Evolutionary conservation across 768 basidiomycete species (phyloP).

Genomic region (Boletus bicolor): DNA sequence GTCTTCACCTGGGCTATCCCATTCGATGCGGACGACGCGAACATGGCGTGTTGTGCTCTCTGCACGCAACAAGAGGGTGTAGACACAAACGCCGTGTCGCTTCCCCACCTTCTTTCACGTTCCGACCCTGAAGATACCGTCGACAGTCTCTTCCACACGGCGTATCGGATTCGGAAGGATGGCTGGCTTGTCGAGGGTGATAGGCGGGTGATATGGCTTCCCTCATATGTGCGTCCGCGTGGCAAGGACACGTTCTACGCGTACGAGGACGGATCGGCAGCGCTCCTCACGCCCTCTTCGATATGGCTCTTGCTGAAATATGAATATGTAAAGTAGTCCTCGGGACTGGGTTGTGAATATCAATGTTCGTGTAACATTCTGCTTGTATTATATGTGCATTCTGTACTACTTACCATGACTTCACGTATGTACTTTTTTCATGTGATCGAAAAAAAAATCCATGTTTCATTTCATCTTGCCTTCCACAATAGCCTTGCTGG

Average conservation of each 20-base stretch:
- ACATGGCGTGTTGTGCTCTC: not conserved
- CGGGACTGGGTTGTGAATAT: too few relatives aligned
- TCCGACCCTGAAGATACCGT: not conserved
- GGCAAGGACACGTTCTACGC: slow-evolving; percentile 2
- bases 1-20: slow-evolving; percentile 8
- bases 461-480: too few relatives aligned
- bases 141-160: slow-evolving; percentile 5
- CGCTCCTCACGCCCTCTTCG: not conserved
- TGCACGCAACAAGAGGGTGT: not conserved
- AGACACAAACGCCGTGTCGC: not conserved
- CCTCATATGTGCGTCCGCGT: not conserved
- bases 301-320: too few relatives aligned
- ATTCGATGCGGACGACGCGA: not conserved
- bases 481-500: too few relatives aligned
- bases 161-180: slow-evolving; percentile 10
- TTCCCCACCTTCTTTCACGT: slow-evolving; percentile 4
- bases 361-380: too few relatives aligned
- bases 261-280: not conserved
- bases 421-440: too few relatives aligned
- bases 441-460: too few relatives aligned
- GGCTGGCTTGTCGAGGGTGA: slow-evolving; percentile 12
- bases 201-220: slow-evolving; percentile 5
- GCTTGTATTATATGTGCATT: too few relatives aligned
- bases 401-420: too few relatives aligned
- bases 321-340: too few relatives aligned